phyloP scores from a whole-genome alignment of 2,329 filamentous ascomycete genomes.

The Apiospora sp. region DNA sequence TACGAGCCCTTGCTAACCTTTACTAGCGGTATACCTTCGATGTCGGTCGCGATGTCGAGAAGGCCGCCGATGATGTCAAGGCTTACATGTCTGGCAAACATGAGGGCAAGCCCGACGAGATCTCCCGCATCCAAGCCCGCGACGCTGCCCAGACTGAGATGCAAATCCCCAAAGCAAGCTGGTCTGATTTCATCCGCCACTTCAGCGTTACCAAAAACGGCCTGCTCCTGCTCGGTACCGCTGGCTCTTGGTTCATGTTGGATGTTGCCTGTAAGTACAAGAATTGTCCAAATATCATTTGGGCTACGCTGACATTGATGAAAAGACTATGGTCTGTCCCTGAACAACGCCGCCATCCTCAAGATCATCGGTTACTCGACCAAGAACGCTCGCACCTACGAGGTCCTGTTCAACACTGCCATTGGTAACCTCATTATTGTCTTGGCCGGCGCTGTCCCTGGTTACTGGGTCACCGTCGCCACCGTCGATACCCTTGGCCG shows the following conservation, averaged over 20 bases:
- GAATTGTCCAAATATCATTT: constrained; percentile 48
- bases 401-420: constrained; percentile 76
- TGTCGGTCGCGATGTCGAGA: constrained; percentile 76
- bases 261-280: constrained; percentile 50
- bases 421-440: constrained; percentile 82
- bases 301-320: constrained; percentile 24
- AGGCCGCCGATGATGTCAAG: constrained; percentile 75
- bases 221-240: constrained; percentile 78
- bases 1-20: neutral
- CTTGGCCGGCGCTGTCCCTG: constrained; percentile 79
- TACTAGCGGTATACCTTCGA: constrained; percentile 80
- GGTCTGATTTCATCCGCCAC: constrained; percentile 74
- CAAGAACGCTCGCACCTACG: constrained; percentile 64
- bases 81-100: constrained; percentile 74
- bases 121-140: constrained; percentile 67
- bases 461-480: constrained; percentile 82
- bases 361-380: constrained; percentile 75
- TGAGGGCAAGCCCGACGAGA: constrained; percentile 71
- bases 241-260: constrained; percentile 80
- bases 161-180: constrained; percentile 74
- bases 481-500: constrained; percentile 78
- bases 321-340: constrained; percentile 68
- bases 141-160: constrained; percentile 62
- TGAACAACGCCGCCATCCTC: constrained; percentile 80
- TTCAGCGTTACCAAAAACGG: constrained; percentile 76